phyloP scores from a whole-genome alignment of 345 rosid species.

The Capsella bursapastoris region DNA sequence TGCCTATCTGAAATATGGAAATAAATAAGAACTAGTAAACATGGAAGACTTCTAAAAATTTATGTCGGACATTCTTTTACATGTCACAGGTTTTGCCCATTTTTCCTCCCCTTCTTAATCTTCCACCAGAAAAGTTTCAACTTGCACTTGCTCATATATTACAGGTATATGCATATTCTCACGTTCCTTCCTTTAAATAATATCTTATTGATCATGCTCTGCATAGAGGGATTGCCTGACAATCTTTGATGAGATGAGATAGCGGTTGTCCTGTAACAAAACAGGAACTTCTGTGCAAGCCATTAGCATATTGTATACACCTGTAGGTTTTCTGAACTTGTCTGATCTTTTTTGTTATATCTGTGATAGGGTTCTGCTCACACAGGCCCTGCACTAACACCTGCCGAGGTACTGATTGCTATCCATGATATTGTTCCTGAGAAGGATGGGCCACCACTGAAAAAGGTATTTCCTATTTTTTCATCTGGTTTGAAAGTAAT shows the following conservation, averaged over 20 bases:
- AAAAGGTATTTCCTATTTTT: constrained; percentile 61
- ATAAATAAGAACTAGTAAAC: constrained; percentile 18
- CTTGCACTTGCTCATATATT: constrained; percentile 92
- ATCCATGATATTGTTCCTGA: constrained; percentile 89
- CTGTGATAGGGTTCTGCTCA: constrained; percentile 93
- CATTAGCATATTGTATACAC: constrained; percentile 4
- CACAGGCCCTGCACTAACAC: constrained; percentile 98
- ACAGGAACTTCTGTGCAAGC: background rate
- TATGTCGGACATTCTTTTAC: constrained; percentile 19
- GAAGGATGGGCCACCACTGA: constrained; percentile 81
- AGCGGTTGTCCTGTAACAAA: background rate
- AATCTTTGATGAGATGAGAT: constrained; percentile 2
- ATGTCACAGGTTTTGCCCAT: constrained; percentile 82
- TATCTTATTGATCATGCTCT: constrained; percentile 15
- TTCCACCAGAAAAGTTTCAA: constrained; percentile 91
- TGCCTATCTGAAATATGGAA: constrained; percentile 11
- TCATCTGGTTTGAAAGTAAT: constrained; percentile 34
- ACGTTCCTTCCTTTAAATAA: constrained; percentile 13
- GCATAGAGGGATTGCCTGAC: constrained; percentile 9
- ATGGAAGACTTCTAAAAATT: constrained; percentile 22
- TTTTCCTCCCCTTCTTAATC: constrained; percentile 88
- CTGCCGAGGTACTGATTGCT: constrained; percentile 95
- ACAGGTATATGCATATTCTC: constrained; percentile 64
- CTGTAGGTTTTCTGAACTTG: constrained; percentile 9
- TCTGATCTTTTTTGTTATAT: constrained; percentile 29